These are phyloP conservation scores for Candida verbasci DNA, from an alignment of 805 yeast species.

Conservation along the genomic window DNA sequence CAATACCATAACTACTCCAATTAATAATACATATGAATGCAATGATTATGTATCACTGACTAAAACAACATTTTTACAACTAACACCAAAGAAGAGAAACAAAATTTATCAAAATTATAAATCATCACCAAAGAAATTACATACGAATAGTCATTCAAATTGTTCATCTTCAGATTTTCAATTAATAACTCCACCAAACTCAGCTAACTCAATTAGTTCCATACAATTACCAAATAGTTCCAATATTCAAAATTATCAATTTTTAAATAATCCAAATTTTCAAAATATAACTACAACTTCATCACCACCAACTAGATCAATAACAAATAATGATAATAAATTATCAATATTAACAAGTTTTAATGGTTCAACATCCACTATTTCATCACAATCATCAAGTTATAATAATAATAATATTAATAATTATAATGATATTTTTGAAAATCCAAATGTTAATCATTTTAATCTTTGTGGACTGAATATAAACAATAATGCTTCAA, in stretches of 20 bases:
- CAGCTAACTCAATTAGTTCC: background rate
- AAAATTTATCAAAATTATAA: background rate
- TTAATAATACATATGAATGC: slow-evolving; percentile 3
- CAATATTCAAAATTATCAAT: background rate
- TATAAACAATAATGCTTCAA: slow-evolving; percentile 10
- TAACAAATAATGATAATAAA: background rate
- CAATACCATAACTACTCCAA: too few species aligned
- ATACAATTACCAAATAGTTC: background rate
- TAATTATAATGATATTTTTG: background rate
- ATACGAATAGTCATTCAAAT: background rate
- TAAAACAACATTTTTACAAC: slow-evolving; percentile 6
- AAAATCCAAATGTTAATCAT: background rate
- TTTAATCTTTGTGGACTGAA: background rate
- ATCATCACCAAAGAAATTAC: background rate
- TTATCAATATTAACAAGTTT: background rate
- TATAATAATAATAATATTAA: too few species aligned
- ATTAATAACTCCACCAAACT: slow-evolving; percentile 4
- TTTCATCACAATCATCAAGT: background rate
- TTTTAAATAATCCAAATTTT: background rate
- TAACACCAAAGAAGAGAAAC: slow-evolving; percentile 3
- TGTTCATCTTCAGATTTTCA: background rate
- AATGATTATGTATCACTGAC: slow-evolving; percentile 1
- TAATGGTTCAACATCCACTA: slow-evolving; percentile 3
- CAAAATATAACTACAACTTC: background rate
- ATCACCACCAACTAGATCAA: slow-evolving; percentile 1